Conservation (phyloP, 2,329 filamentous ascomycete species). For the Alternaria brassicicola region DNA sequence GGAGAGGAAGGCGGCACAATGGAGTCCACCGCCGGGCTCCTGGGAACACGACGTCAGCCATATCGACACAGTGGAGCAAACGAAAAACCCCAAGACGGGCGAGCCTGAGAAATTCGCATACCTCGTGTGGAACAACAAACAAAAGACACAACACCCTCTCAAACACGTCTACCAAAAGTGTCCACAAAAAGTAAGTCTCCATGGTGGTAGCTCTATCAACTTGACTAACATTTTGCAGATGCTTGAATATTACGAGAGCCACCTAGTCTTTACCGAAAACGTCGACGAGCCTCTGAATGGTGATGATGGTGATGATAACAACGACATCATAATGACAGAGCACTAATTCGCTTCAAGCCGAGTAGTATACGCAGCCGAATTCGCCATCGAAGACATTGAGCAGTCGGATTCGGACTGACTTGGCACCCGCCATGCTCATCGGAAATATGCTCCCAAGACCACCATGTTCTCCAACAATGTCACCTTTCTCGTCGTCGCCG, state of each 20-base stretch:
- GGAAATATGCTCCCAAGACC: background rate
- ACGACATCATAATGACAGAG: constrained; percentile 6
- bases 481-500: background rate
- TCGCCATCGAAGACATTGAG: background rate
- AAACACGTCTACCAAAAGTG: constrained; percentile 74
- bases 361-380: constrained; percentile 6
- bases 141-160: constrained; percentile 76
- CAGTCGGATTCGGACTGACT: background rate
- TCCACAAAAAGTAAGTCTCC: constrained; percentile 68
- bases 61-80: constrained; percentile 76
- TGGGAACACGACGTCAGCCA: constrained; percentile 77
- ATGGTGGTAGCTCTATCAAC: too few species aligned
- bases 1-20: constrained; percentile 54
- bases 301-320: constrained; percentile 22
- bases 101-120: constrained; percentile 68
- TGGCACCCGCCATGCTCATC: background rate
- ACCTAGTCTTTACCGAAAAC: constrained; percentile 46
- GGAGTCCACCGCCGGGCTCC: constrained; percentile 72
- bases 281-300: constrained; percentile 15
- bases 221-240: constrained; percentile 29
- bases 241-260: constrained; percentile 59
- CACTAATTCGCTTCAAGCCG: constrained; percentile 7
- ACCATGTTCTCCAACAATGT: background rate
- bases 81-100: constrained; percentile 45
- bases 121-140: constrained; percentile 73